phyloP scores from a whole-genome alignment of 164 flowering plant species.

The Vitis cinerea region DNA sequence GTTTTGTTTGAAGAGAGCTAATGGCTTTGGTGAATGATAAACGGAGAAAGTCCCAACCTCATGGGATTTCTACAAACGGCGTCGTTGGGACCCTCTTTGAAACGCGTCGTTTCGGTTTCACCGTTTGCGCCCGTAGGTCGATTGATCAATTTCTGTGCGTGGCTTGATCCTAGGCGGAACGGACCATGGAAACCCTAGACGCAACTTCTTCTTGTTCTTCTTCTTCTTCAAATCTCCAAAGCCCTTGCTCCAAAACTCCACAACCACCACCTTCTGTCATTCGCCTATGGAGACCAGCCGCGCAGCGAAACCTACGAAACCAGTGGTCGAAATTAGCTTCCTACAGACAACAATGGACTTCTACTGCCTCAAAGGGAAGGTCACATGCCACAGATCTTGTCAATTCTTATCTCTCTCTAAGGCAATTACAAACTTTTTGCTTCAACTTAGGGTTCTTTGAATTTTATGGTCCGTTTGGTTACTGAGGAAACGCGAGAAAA shows the following conservation, averaged over 20 bases:
- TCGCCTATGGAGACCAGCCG: conserved; percentile 84
- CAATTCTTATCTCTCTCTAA: conserved; percentile 63
- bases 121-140: too few relatives aligned
- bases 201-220: neutral
- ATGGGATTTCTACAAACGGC: too few relatives aligned
- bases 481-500: neutral
- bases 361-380: conserved; percentile 53
- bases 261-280: conserved; percentile 25
- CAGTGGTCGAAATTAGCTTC: conserved; percentile 80
- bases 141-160: too few relatives aligned
- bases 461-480: neutral
- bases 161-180: neutral
- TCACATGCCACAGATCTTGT: conserved; percentile 70
- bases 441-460: neutral
- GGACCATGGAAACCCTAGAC: conserved; percentile 12
- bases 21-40: too few relatives aligned
- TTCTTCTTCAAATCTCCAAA: conserved; percentile 2
- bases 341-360: conserved; percentile 58
- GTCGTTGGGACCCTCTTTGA: too few relatives aligned
- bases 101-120: too few relatives aligned
- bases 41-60: too few relatives aligned
- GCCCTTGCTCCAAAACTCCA: conserved; percentile 16
- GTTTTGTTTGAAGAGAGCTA: too few relatives aligned
- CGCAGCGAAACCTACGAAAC: conserved; percentile 78
- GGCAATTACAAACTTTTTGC: conserved; percentile 20